These are phyloP conservation scores for Nakazawaea populi DNA, from an alignment of 805 yeast species.

Conservation along the genomic window DNA sequence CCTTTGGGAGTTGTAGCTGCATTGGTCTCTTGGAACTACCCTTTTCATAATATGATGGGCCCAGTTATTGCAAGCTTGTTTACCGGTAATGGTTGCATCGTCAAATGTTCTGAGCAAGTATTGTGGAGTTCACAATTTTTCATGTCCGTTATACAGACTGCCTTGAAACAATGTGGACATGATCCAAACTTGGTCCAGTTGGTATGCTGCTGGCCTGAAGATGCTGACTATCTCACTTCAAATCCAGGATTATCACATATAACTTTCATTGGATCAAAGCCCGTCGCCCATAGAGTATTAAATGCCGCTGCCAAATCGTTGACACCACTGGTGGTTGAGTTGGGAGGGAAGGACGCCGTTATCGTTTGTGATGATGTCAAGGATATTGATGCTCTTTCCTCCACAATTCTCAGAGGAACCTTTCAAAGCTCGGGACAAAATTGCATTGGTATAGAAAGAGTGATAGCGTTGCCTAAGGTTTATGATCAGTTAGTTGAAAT, in stretches of 20 bases:
- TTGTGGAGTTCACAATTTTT: slow-evolving; percentile 90
- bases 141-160: slow-evolving; percentile 62
- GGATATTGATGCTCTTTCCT: slow-evolving; percentile 53
- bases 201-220: slow-evolving; percentile 83
- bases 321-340: slow-evolving; percentile 92
- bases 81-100: slow-evolving; percentile 86
- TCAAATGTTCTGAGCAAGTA: slow-evolving; percentile 94
- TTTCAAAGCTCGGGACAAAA: slow-evolving; percentile 98
- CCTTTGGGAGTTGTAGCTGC: slow-evolving; percentile 90
- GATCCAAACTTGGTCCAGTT: slow-evolving; percentile 83
- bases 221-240: slow-evolving; percentile 79
- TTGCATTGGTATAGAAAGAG: slow-evolving; percentile 96
- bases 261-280: slow-evolving; percentile 94
- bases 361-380: slow-evolving; percentile 78
- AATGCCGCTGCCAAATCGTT: slow-evolving; percentile 78
- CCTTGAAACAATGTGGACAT: slow-evolving; percentile 67
- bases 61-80: slow-evolving; percentile 86
- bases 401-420: slow-evolving; percentile 88
- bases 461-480: slow-evolving; percentile 67
- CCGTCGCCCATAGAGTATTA: slow-evolving; percentile 86
- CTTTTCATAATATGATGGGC: slow-evolving; percentile 90
- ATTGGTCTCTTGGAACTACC: slow-evolving; percentile 95
- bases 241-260: slow-evolving; percentile 82
- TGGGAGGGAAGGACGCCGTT: slow-evolving; percentile 95
- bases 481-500: slow-evolving; percentile 59